phyloP scores from a whole-genome alignment of 2,329 filamentous ascomycete genomes.

The Mycocentrospora acerina region DNA sequence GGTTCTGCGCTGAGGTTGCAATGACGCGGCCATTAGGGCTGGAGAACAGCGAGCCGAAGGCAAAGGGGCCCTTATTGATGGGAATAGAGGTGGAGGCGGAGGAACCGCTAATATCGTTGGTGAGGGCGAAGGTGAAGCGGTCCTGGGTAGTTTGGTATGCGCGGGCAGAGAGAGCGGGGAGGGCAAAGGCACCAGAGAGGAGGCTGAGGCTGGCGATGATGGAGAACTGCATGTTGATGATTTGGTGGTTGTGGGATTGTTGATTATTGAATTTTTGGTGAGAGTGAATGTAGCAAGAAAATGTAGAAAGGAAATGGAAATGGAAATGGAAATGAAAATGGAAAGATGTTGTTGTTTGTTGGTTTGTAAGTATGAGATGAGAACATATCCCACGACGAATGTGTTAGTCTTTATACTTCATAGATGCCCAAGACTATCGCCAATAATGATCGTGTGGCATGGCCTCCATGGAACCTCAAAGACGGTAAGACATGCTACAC shows the following conservation, averaged over 20 bases:
- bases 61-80: constrained; percentile 6
- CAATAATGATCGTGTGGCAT: background rate
- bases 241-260: constrained; percentile 5
- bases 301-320: constrained; percentile 4
- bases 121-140: constrained; percentile 13
- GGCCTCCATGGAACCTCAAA: no score
- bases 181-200: constrained; percentile 16
- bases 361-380: constrained; percentile 13
- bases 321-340: constrained; percentile 4
- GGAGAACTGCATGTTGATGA: constrained; percentile 20
- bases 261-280: constrained; percentile 1
- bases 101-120: constrained; percentile 20
- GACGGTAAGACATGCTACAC: no score
- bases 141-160: background rate
- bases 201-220: constrained; percentile 12
- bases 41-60: constrained; percentile 12
- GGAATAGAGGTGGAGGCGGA: constrained; percentile 9
- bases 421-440: background rate
- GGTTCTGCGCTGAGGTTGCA: constrained; percentile 17
- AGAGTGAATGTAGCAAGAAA: constrained; percentile 8
- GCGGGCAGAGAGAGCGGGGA: constrained; percentile 11
- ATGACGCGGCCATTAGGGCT: constrained; percentile 11
- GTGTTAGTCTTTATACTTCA: constrained; percentile 4
- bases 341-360: constrained; percentile 8
- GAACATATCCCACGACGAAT: background rate